phyloP scores from a whole-genome alignment of 139 green algal species.

The Ettlia oleoabundans region DNA sequence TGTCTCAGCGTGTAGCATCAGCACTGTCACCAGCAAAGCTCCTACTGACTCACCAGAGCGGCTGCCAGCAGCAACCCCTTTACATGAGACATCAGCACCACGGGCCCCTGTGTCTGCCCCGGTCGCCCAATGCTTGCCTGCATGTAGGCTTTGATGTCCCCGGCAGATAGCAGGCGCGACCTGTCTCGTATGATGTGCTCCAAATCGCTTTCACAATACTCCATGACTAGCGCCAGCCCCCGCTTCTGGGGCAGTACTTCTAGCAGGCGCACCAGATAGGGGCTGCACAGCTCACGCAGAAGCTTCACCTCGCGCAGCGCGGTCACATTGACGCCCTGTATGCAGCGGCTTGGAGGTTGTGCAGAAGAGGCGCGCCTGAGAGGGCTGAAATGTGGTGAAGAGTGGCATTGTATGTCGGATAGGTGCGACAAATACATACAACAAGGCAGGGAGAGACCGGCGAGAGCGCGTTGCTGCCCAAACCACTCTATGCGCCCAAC shows the following conservation, averaged over 20 bases:
- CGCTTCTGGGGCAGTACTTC: slow-evolving; percentile 75
- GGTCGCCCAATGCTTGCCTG: too few species aligned
- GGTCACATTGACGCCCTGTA: slow-evolving; percentile 87
- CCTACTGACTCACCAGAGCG: neutral
- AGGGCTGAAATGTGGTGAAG: neutral
- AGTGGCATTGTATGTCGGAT: too few species aligned
- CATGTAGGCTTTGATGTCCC: slow-evolving; percentile 92
- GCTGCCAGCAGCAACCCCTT: neutral
- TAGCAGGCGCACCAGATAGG: slow-evolving; percentile 79
- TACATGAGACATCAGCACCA: too few species aligned
- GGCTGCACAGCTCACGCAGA: slow-evolving; percentile 80
- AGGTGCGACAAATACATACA: too few species aligned
- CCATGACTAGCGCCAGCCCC: slow-evolving; percentile 70
- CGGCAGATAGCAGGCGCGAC: slow-evolving; percentile 67
- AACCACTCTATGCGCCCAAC: too few species aligned
- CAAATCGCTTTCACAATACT: slow-evolving; percentile 86
- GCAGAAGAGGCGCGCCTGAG: too few species aligned
- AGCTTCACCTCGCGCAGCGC: slow-evolving; percentile 93
- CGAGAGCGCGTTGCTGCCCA: too few species aligned
- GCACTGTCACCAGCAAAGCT: too few species aligned
- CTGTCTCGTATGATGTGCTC: slow-evolving; percentile 86
- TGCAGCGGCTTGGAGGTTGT: neutral
- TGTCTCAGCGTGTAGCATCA: too few species aligned
- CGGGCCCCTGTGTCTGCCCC: too few species aligned
- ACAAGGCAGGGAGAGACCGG: too few species aligned